Evolutionary conservation across 2,329 filamentous ascomycete genomes (phyloP).

Genomic region (Hypocreales sp.): DNA sequence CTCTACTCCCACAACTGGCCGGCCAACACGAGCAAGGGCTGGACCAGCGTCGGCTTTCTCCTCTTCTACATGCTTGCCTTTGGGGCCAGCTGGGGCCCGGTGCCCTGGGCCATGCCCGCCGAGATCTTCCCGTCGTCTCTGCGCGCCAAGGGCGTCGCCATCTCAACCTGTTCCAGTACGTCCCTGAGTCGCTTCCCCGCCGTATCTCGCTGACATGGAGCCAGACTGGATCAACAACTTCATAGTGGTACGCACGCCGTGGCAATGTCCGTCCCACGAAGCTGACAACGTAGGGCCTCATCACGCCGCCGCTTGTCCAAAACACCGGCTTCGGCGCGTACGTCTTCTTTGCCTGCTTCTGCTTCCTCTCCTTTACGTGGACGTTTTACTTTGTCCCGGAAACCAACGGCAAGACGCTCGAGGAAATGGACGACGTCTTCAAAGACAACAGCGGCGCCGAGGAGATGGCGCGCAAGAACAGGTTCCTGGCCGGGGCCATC

Average conservation of each 20-base stretch:
- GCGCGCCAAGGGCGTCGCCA: slow-evolving; percentile 46
- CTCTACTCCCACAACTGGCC: slow-evolving; percentile 10
- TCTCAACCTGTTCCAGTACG: slow-evolving; percentile 36
- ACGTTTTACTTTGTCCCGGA: slow-evolving; percentile 40
- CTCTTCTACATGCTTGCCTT: slow-evolving; percentile 44
- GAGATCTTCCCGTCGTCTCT: slow-evolving; percentile 49
- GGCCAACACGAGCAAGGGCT: slow-evolving; percentile 9
- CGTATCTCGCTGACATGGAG: no score
- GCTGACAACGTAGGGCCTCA: slow-evolving; percentile 28
- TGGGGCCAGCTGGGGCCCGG: slow-evolving; percentile 40
- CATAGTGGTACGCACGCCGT: slow-evolving; percentile 30
- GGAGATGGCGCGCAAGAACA: slow-evolving; percentile 5
- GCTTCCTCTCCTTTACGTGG: slow-evolving; percentile 37
- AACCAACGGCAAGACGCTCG: slow-evolving; percentile 36
- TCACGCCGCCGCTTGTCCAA: slow-evolving; percentile 43
- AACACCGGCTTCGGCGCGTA: slow-evolving; percentile 34
- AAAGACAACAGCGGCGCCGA: slow-evolving; percentile 10
- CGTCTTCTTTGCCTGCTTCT: slow-evolving; percentile 43
- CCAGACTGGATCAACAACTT: slow-evolving; percentile 46
- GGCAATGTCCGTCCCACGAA: no score
- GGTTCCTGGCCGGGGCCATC: slow-evolving; percentile 2
- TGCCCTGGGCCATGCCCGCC: slow-evolving; percentile 29
- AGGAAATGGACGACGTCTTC: slow-evolving; percentile 33
- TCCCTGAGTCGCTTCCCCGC: no score
- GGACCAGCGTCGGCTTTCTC: slow-evolving; percentile 13